Conservation (phyloP, 2,329 filamentous ascomycete species). For the Lomentospora prolificans region DNA sequence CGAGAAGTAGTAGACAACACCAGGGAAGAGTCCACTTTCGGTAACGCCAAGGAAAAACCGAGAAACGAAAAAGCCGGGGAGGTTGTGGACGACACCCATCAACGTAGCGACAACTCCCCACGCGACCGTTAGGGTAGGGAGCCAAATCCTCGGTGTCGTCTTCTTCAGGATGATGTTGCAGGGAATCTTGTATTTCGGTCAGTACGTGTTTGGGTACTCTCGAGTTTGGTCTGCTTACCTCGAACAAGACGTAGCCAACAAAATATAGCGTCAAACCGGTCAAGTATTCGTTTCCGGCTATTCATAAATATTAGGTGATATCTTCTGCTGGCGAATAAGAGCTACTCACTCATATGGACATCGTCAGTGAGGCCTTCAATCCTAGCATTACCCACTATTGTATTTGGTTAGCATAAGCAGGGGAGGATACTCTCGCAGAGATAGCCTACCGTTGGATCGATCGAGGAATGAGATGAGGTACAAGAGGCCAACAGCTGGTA, state of each 20-base stretch:
- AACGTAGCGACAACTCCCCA: constrained; percentile 30
- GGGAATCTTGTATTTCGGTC: constrained; percentile 32
- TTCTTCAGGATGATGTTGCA: constrained; percentile 54
- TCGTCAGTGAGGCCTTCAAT: constrained; percentile 45
- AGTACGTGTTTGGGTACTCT: neutral
- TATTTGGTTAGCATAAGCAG: constrained; percentile 18
- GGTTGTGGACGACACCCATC: constrained; percentile 37
- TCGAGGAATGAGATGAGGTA: constrained; percentile 49
- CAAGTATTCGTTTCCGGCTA: constrained; percentile 52
- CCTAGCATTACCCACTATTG: constrained; percentile 45
- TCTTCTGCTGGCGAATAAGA: neutral
- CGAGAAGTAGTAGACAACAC: constrained; percentile 38
- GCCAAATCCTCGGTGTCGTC: constrained; percentile 47
- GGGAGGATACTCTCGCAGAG: constrained; percentile 16
- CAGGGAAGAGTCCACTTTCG: constrained; percentile 42
- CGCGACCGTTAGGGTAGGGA: constrained; percentile 44
- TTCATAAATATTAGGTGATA: neutral
- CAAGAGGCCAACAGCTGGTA: constrained; percentile 43
- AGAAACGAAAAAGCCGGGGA: constrained; percentile 40
- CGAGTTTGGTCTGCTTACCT: constrained; percentile 30
- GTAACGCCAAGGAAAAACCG: constrained; percentile 47
- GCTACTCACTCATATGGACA: constrained; percentile 36
- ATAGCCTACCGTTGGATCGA: constrained; percentile 42
- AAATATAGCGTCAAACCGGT: constrained; percentile 60
- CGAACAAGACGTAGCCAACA: constrained; percentile 47